Percentiles rank a stretch among this genome's conserved stretches.
Conservation (phyloP, 345 rosid species). For the Iberis pinnata region DNA sequence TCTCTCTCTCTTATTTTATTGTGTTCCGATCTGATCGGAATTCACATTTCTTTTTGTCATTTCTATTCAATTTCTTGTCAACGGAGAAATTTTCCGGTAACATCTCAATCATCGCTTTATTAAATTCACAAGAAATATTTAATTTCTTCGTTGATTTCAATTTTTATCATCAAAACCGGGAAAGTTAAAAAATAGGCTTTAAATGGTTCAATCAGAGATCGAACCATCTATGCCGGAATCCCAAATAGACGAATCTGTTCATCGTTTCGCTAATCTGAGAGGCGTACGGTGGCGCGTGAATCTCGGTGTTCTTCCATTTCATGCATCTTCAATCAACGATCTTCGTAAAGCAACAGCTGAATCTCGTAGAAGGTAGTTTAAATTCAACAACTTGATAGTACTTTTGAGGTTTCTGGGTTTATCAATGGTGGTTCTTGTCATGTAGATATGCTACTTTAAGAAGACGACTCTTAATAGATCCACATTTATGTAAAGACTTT, state of each 20-base stretch:
- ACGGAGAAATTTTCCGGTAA: slow-evolving; percentile 10
- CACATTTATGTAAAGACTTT: slow-evolving; percentile 55
- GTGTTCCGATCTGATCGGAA: slow-evolving; percentile 26
- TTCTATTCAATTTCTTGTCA: too few species aligned
- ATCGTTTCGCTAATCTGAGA: slow-evolving; percentile 45
- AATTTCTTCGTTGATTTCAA: neutral
- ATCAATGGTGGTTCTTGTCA: too few species aligned
- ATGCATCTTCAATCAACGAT: slow-evolving; percentile 57
- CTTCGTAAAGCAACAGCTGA: slow-evolving; percentile 82
- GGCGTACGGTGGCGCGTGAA: slow-evolving; percentile 83
- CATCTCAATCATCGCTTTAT: slow-evolving; percentile 1
- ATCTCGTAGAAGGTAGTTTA: slow-evolving; percentile 68
- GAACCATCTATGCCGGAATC: slow-evolving; percentile 4
- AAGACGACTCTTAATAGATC: slow-evolving; percentile 75
- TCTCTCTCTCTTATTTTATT: slow-evolving; percentile 12
- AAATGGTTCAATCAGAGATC: slow-evolving; percentile 22
- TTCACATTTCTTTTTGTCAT: too few species aligned
- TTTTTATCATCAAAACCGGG: neutral
- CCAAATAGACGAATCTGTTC: slow-evolving; percentile 12
- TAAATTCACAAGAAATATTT: neutral
- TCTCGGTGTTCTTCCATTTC: slow-evolving; percentile 68
- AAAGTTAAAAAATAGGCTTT: neutral
- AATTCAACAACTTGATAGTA: too few species aligned
- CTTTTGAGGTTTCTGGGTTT: too few species aligned
- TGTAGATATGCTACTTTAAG: slow-evolving; percentile 78